Base-by-base conservation (phyloP, 371 early-diverging fungal genomes). In the Mortierella sp. region DNA sequence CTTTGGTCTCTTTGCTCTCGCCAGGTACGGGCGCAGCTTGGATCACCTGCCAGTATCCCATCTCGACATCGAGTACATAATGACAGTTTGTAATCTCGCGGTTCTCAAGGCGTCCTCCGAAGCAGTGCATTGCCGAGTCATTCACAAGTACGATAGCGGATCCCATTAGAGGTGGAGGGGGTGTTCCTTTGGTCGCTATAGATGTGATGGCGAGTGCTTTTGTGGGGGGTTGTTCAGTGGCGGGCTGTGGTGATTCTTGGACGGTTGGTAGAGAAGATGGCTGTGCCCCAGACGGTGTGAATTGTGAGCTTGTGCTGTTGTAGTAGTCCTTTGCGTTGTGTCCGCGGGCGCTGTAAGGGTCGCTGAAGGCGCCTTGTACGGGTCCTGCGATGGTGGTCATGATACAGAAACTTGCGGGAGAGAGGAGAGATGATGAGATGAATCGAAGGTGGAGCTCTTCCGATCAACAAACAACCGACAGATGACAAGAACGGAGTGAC, bases 131-230 rank as follows among this genome's bases (percentile, higher is more conserved):
- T 1, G 76, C 66, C 1, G 66, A 65, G 43, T 87, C 85, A 30
- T 81, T 81, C 31, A 86, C 82, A 18, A 90, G 84, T 31, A 87
- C 84, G 9, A 84, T 82, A 0, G 93, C 86, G 19, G 89, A 87
- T 23, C 93, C 93, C 23, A 91, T 89, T 14, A 91, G 72, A 3
- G 92, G 89, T 9, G 93, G 93, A 6, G 93, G 93, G 46, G 80
- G 59, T 23, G 79, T 70, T 26, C 87, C 87, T 16, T 30, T 42
- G 13, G 70, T 69, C 24, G 46, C 55, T 21, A 58, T 52, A 3
- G 78, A 66, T 21, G 78, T 76, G 59, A 65, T 65, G 24, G 78
- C 78, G 16, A 76, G 70, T 10, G 70, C 54, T 16, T 76, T 76
- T 58, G 70, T 76, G 13, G 76, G 64, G 16, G 47, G 51, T 18